Conservation (phyloP, 2,329 filamentous ascomycete species). For the Hirsutella thompsonii region DNA sequence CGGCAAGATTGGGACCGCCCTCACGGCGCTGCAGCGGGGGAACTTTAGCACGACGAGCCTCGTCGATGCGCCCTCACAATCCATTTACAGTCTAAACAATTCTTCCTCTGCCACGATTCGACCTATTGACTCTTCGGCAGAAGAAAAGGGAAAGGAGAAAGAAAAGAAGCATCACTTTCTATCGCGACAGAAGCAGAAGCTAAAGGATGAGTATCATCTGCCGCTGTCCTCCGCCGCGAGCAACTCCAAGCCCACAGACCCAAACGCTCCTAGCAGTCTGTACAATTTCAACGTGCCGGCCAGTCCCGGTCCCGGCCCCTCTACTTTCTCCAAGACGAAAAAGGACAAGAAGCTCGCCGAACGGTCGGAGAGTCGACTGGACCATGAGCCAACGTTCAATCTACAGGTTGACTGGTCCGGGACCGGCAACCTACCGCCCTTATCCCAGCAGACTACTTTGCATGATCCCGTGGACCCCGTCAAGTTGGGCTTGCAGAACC, state of each 20-base stretch:
- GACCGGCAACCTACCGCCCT: constrained; percentile 35
- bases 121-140: constrained; percentile 38
- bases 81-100: constrained; percentile 63
- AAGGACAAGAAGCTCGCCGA: constrained; percentile 77
- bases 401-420: constrained; percentile 37
- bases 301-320: constrained; percentile 52
- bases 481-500: constrained; percentile 48
- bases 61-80: constrained; percentile 45
- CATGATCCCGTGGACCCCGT: constrained; percentile 42
- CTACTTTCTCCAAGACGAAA: constrained; percentile 67
- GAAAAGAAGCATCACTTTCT: constrained; percentile 71
- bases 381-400: constrained; percentile 35
- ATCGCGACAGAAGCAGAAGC: constrained; percentile 66
- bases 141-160: constrained; percentile 39
- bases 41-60: constrained; percentile 64
- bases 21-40: constrained; percentile 50
- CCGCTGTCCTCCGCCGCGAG: constrained; percentile 64
- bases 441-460: constrained; percentile 28
- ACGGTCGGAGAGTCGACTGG: constrained; percentile 37
- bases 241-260: constrained; percentile 65
- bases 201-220: constrained; percentile 61
- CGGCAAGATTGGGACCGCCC: constrained; percentile 53
- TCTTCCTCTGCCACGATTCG: constrained; percentile 66
- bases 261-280: constrained; percentile 59
- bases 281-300: constrained; percentile 69